A percentile compares a stretch with the other conserved stretches of the same genome.
phyloP scores from a whole-genome alignment of 371 early-diverging fungal species.

The Haplosporangium sp. region DNA sequence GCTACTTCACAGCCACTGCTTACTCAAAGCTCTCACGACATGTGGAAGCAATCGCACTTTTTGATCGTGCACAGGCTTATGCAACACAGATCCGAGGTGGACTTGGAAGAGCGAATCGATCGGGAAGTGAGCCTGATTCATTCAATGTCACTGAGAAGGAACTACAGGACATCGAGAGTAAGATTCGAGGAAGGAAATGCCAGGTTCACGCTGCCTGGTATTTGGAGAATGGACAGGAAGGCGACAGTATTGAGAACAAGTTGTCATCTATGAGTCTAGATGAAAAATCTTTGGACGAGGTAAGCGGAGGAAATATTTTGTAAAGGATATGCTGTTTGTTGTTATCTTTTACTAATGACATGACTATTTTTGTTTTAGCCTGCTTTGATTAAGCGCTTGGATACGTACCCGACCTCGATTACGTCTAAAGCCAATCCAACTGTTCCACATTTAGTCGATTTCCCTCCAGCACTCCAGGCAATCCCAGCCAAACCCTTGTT shows the following conservation, averaged over 20 bases:
- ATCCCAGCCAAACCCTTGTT: conserved; percentile 84
- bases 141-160: conserved; percentile 60
- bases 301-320: conserved; percentile 8
- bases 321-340: background rate
- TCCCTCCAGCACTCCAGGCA: conserved; percentile 77
- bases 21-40: conserved; percentile 63
- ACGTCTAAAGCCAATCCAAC: conserved; percentile 50
- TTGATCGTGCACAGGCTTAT: conserved; percentile 71
- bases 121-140: conserved; percentile 49
- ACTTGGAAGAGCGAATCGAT: conserved; percentile 23
- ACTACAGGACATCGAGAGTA: conserved; percentile 59
- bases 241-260: conserved; percentile 56
- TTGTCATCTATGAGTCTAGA: conserved; percentile 61
- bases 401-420: conserved; percentile 63
- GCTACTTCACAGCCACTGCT: conserved; percentile 64
- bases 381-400: conserved; percentile 62
- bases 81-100: conserved; percentile 61
- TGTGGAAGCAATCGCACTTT: conserved; percentile 72
- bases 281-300: conserved; percentile 58
- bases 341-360: background rate
- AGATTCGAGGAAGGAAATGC: conserved; percentile 64
- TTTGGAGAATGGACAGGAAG: conserved; percentile 59
- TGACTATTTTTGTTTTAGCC: conserved; percentile 30
- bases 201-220: conserved; percentile 72
- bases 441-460: conserved; percentile 66